Evolutionary conservation across 495 filamentous ascomycete species (phyloP), one percentile per base, ranked within the genome.

Genomic region (Daldinia grandis): DNA sequence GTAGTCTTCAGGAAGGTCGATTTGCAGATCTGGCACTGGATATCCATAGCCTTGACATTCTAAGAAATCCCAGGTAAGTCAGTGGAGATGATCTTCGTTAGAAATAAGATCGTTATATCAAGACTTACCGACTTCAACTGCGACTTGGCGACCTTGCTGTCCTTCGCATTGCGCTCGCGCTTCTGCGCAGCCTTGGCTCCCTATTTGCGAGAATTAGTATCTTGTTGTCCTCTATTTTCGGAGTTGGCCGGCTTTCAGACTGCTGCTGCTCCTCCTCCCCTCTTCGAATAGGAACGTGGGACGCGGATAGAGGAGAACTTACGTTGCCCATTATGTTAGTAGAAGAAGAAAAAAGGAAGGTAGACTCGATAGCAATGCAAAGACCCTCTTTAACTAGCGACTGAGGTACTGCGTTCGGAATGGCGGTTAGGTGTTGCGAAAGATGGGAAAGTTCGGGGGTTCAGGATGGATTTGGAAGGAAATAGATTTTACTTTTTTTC

Each of bases 171-270:
- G 72, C 85, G 83, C 70, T 84, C 86, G 64, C 86, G 86, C 83
- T 87, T 87, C 73, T 84, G 84, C 75, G 81, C 80, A 27, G 85
- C 84, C 78, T 87, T 87, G 75, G 84, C 84, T 79, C 86, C 85
- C 85, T 87, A 62, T 1, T 58, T 66, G 61, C 65, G 55, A 73
- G 57, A 38, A 37, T 72, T 33, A 55, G 51, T 59, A 42, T 44
- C 14, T 44, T 28, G 17, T 28, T 42, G 28, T 59, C 37, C 21
- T 59, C 6, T 59, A 44, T 15, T 15, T 44, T 44, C 56, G 35
- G 56, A 42, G 56, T 58, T 62, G 49, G 30, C 24, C 19, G 17
- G 60, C 55, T 55, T 25, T 5, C 7, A 47, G 42, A 19, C 30
- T 25, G 33, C 31, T 60, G 42, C 30, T 25, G 33, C 31, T 60